Percentiles rank a stretch among this genome's conserved stretches.
phyloP scores from a whole-genome alignment of 768 basidiomycete species.

The Asterophora parasitica region DNA sequence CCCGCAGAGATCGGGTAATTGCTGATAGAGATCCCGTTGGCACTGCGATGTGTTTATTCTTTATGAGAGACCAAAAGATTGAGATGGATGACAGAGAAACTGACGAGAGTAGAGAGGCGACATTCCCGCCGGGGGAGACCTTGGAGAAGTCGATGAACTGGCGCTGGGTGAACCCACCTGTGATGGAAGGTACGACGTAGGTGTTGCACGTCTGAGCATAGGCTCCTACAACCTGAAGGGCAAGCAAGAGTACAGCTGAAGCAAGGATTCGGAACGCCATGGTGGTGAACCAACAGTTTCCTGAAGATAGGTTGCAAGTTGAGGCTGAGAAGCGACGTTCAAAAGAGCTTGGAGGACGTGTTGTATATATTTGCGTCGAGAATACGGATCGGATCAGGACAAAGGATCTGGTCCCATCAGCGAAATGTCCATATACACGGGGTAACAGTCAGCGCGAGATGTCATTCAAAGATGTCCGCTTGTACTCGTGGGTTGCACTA shows the following conservation, averaged over 20 bases:
- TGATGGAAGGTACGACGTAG: conserved; percentile 22
- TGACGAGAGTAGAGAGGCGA: conserved; percentile 21
- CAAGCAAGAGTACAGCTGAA: neutral
- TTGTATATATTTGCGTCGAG: too few species aligned
- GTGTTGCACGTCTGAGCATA: conserved; percentile 21
- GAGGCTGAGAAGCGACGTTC: too few species aligned
- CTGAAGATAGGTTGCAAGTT: too few species aligned
- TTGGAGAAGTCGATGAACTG: conserved; percentile 24
- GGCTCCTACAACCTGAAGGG: neutral
- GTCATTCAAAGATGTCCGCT: too few species aligned
- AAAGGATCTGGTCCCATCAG: too few species aligned
- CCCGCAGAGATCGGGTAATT: conserved; percentile 18
- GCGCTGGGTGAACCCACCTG: conserved; percentile 25
- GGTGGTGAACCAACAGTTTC: too few species aligned
- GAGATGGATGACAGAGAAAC: conserved; percentile 2
- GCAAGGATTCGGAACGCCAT: neutral
- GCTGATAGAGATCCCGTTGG: conserved; percentile 26
- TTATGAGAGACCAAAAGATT: neutral
- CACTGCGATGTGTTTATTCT: conserved; percentile 9
- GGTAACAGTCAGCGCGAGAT: too few species aligned
- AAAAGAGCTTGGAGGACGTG: too few species aligned
- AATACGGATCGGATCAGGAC: too few species aligned
- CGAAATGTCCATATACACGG: too few species aligned
- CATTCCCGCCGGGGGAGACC: conserved; percentile 17
- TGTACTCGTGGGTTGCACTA: too few species aligned